Conservation (phyloP, 163 green algal genomes). For the Chloromonas sp. region DNA sequence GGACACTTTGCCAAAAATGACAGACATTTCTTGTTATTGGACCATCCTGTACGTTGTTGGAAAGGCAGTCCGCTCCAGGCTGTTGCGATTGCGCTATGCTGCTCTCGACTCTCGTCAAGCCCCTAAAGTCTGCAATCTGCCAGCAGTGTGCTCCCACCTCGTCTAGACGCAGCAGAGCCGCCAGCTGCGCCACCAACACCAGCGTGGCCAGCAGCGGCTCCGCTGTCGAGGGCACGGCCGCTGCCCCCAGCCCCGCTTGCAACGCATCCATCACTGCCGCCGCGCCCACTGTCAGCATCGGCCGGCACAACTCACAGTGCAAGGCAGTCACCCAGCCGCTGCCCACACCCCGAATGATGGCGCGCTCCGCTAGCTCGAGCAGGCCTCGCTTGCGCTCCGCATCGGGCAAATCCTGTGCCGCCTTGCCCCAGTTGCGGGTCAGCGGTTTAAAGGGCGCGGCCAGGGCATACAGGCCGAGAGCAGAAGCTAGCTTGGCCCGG, state of each 20-base stretch:
- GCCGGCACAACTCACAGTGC: constrained; percentile 71
- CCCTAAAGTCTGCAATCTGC: too few species aligned
- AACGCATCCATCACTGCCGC: constrained; percentile 30
- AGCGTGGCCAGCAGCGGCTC: constrained; percentile 20
- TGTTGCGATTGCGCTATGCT: too few species aligned
- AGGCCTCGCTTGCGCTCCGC: constrained; percentile 31
- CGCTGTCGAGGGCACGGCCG: constrained; percentile 24
- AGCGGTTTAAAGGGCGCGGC: constrained; percentile 21
- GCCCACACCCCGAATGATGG: constrained; percentile 35
- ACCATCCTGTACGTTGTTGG: too few species aligned
- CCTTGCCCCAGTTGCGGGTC: constrained; percentile 11
- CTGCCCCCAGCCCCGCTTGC: constrained; percentile 34
- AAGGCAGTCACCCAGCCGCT: constrained; percentile 65
- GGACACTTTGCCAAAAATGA: too few species aligned
- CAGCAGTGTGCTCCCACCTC: constrained; percentile 24
- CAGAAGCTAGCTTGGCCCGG: constrained; percentile 36
- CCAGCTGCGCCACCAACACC: constrained; percentile 52
- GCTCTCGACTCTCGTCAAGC: too few species aligned
- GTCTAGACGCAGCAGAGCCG: constrained; percentile 64
- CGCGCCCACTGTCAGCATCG: constrained; percentile 70
- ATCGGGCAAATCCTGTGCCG: constrained; percentile 2
- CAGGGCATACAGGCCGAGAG: constrained; percentile 37
- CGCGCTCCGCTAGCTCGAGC: constrained; percentile 46
- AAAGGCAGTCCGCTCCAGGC: too few species aligned
- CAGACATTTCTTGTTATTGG: too few species aligned